Percentiles rank a stretch among this genome's conserved stretches.
These are phyloP conservation scores for Neocatenulostroma microsporum DNA, from an alignment of 2,329 filamentous ascomycete species.

Conservation along the genomic window DNA sequence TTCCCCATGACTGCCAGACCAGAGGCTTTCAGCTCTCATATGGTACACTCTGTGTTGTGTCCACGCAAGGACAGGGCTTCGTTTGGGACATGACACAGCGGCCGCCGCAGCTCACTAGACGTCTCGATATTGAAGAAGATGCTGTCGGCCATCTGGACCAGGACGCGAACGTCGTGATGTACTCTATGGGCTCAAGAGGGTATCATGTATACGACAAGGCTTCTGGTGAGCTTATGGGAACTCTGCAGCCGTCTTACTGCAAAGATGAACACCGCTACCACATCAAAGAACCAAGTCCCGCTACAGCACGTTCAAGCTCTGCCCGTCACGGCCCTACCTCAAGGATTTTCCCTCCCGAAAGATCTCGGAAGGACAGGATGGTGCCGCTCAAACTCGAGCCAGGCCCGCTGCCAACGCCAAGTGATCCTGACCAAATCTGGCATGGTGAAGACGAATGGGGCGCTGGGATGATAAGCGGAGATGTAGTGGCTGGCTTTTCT, in stretches of 20 bases:
- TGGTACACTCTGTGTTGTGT: slow-evolving; percentile 40
- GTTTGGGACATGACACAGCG: slow-evolving; percentile 36
- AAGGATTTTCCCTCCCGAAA: slow-evolving; percentile 17
- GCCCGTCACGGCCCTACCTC: slow-evolving; percentile 13
- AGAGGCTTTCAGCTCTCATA: slow-evolving; percentile 41
- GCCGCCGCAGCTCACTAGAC: slow-evolving; percentile 29
- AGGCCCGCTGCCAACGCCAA: slow-evolving; percentile 12
- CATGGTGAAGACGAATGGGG: slow-evolving; percentile 40
- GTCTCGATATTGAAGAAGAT: slow-evolving; percentile 33
- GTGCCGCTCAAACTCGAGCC: slow-evolving; percentile 13
- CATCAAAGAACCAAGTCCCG: slow-evolving; percentile 23
- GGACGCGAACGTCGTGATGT: slow-evolving; percentile 35
- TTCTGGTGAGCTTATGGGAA: slow-evolving; percentile 33
- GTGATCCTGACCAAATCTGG: slow-evolving; percentile 10
- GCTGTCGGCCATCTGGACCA: slow-evolving; percentile 42
- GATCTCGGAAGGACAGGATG: slow-evolving; percentile 15
- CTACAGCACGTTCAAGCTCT: not conserved
- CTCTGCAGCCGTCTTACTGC: slow-evolving; percentile 30
- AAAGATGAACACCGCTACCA: slow-evolving; percentile 27
- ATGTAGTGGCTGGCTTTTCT: slow-evolving; percentile 39
- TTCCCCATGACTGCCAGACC: slow-evolving; percentile 38
- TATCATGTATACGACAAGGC: slow-evolving; percentile 38
- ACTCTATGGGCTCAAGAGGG: slow-evolving; percentile 37
- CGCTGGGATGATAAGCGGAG: slow-evolving; percentile 37
- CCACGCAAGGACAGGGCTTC: slow-evolving; percentile 37